Conservation (phyloP, 805 yeast genomes). For the Zygosaccharomyces rouxii region DNA sequence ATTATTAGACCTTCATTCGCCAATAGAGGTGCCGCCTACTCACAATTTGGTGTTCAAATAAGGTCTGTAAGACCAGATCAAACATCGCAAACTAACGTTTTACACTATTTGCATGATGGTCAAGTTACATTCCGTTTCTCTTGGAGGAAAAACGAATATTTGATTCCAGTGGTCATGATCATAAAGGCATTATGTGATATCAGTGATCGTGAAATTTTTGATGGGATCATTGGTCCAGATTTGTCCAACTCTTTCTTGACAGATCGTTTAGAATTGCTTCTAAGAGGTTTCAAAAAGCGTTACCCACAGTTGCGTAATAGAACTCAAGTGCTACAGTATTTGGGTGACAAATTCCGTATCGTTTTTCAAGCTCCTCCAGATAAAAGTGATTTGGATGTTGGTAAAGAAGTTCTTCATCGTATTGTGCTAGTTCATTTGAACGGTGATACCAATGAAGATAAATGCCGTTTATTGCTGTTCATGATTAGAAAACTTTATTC, state of each 20-base stretch:
- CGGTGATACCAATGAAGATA: constrained; percentile 57
- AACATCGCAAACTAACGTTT: constrained; percentile 95
- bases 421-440: constrained; percentile 86
- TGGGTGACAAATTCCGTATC: constrained; percentile 94
- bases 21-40: constrained; percentile 87
- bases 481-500: constrained; percentile 95
- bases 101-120: constrained; percentile 93
- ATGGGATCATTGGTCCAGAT: constrained; percentile 92
- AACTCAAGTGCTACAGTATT: constrained; percentile 84
- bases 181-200: constrained; percentile 86
- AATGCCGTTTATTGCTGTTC: constrained; percentile 80
- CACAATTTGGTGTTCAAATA: constrained; percentile 88
- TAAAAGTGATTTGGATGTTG: constrained; percentile 84
- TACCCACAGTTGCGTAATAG: constrained; percentile 60
- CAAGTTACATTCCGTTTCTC: constrained; percentile 94
- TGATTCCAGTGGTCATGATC: constrained; percentile 90
- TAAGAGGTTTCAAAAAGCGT: constrained; percentile 83
- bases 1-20: constrained; percentile 90
- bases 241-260: constrained; percentile 85
- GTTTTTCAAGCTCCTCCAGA: constrained; percentile 89
- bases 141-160: constrained; percentile 93
- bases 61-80: constrained; percentile 95
- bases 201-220: constrained; percentile 91
- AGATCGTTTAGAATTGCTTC: constrained; percentile 91
- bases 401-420: constrained; percentile 72